phyloP scores from a whole-genome alignment of 176 grass and related monocot genomes.

The Saccharum officinarum region DNA sequence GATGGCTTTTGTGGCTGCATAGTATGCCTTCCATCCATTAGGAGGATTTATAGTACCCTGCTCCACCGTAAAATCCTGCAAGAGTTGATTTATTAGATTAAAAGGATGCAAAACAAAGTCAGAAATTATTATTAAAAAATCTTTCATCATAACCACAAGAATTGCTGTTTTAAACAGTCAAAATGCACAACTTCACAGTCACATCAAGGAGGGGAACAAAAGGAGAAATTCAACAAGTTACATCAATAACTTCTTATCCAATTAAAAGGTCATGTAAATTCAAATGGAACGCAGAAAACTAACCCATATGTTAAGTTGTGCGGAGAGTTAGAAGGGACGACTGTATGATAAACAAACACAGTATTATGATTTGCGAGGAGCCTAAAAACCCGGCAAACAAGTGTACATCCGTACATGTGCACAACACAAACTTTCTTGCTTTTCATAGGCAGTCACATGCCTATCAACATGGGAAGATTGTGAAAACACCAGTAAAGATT shows the following conservation, averaged over 20 bases:
- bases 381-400: not conserved
- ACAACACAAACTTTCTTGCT: not conserved
- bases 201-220: not conserved
- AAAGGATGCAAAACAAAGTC: not conserved
- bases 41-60: constrained; percentile 67
- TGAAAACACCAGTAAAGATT: not conserved
- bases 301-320: not conserved
- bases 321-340: not conserved
- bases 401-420: not conserved
- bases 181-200: not conserved
- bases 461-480: not conserved
- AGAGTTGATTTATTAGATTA: constrained; percentile 22
- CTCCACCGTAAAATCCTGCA: constrained; percentile 91
- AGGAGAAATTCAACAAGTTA: not conserved
- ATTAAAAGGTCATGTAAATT: not conserved
- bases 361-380: not conserved
- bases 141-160: not conserved
- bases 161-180: not conserved
- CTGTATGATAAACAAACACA: not conserved
- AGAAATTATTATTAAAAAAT: not conserved
- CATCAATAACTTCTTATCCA: not conserved
- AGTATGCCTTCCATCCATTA: constrained; percentile 97
- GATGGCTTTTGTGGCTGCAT: constrained; percentile 91
- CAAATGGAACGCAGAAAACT: not conserved
- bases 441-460: not conserved